A percentile compares a stretch with the other conserved stretches of the same genome.
phyloP scores from a whole-genome alignment of 176 grass and related monocot genomes.

The Phoenix roebelenii region DNA sequence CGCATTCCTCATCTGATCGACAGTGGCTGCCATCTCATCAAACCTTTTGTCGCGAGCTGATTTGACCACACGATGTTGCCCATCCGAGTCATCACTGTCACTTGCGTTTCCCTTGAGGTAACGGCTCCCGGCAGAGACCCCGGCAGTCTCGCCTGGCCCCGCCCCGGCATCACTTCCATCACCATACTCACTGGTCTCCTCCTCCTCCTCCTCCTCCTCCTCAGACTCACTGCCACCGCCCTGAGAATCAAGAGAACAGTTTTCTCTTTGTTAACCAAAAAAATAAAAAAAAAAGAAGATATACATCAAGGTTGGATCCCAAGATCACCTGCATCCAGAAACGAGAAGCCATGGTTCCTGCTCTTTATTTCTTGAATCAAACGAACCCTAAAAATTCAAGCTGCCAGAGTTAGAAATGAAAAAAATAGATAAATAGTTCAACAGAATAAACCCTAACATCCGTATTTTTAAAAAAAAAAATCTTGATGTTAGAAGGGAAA shows the following conservation, averaged over 20 bases:
- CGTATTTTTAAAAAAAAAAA: too few species aligned
- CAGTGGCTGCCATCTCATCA: conserved; percentile 76
- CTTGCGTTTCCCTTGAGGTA: conserved; percentile 42
- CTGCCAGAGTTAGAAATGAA: too few species aligned
- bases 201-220: conserved; percentile 34
- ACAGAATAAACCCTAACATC: too few species aligned
- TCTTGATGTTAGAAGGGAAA: too few species aligned
- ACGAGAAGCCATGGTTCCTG: conserved; percentile 58
- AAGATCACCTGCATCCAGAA: conserved; percentile 62
- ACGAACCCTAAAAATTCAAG: too few species aligned
- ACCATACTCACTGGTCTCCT: conserved; percentile 23
- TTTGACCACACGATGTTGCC: conserved; percentile 54
- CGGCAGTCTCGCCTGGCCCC: not conserved
- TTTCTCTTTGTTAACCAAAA: not conserved
- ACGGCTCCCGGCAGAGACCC: conserved; percentile 18
- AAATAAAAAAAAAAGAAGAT: not conserved
- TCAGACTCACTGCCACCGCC: conserved; percentile 62
- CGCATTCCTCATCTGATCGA: conserved; percentile 92
- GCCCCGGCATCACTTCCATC: conserved; percentile 17
- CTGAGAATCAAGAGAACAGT: conserved; percentile 24
- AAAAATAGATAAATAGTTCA: too few species aligned
- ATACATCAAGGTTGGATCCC: not conserved
- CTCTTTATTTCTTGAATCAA: conserved; percentile 1
- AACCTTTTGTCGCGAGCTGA: conserved; percentile 72
- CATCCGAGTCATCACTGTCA: conserved; percentile 75